A percentile compares a stretch with the other conserved stretches of the same genome.
Evolutionary conservation across 805 yeast genomes (phyloP).

Genomic region (Schwanniomyces polymorphus): DNA sequence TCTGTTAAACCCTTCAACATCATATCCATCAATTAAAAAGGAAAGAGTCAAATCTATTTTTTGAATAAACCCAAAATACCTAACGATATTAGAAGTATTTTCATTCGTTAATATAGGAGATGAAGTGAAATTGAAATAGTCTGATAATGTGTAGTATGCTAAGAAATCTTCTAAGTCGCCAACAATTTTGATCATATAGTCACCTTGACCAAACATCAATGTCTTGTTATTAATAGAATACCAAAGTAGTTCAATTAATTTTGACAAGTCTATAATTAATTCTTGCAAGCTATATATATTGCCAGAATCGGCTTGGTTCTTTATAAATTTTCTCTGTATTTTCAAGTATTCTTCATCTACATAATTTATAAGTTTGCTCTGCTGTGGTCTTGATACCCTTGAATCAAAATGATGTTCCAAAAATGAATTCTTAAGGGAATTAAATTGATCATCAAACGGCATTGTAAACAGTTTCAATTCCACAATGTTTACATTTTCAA

Average conservation of each 20-base stretch:
- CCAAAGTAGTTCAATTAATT: conserved; percentile 32
- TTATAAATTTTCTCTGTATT: conserved; percentile 35
- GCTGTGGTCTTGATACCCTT: conserved; percentile 24
- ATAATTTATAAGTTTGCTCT: conserved; percentile 35
- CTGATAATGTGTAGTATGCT: conserved; percentile 23
- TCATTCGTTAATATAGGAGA: conserved; percentile 2
- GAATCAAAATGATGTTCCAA: neutral
- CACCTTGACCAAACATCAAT: conserved; percentile 32
- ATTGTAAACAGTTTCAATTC: conserved; percentile 16
- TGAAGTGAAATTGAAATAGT: neutral
- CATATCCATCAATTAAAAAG: conserved; percentile 33
- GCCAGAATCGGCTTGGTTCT: conserved; percentile 30
- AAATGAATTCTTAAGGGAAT: conserved; percentile 12
- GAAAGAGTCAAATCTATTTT: conserved; percentile 29
- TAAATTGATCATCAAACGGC: conserved; percentile 31
- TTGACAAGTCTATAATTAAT: conserved; percentile 23
- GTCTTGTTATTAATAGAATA: conserved; percentile 23
- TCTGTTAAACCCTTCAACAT: neutral
- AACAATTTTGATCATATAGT: conserved; percentile 33
- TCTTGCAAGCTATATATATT: conserved; percentile 22
- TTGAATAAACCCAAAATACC: conserved; percentile 29
- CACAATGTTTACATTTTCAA: conserved; percentile 6
- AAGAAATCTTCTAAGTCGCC: conserved; percentile 43
- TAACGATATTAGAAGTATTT: conserved; percentile 11
- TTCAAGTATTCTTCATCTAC: conserved; percentile 34